Conservation (phyloP, 140 eudicot genomes). For the Erigeron philadelphicus region DNA sequence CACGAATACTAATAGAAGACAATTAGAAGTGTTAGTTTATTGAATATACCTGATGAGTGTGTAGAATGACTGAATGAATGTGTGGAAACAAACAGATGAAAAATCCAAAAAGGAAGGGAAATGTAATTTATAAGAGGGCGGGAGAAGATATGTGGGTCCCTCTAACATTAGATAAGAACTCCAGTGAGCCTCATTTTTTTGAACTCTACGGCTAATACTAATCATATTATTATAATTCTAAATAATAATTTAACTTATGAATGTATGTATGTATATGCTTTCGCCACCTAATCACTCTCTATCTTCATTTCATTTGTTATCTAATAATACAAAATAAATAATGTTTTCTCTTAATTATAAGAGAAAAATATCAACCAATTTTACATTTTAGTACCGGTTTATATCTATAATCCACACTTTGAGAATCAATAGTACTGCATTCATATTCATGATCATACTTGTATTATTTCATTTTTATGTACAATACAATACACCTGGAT, state of each 20-base stretch:
- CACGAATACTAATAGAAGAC: background rate
- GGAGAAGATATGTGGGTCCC: constrained; percentile 40
- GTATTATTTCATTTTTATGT: no score
- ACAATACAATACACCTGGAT: no score
- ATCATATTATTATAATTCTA: background rate
- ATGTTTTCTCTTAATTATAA: no score
- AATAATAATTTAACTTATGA: background rate
- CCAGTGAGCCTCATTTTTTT: constrained; percentile 22
- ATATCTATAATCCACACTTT: no score
- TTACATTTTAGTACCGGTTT: no score
- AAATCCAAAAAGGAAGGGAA: constrained; percentile 36
- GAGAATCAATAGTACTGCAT: no score
- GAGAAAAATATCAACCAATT: no score
- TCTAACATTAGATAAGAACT: constrained; percentile 32
- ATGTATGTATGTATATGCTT: constrained; percentile 14
- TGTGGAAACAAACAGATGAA: constrained; percentile 26
- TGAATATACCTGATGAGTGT: constrained; percentile 14
- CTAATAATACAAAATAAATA: background rate
- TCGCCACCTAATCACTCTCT: constrained; percentile 27
- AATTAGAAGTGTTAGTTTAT: background rate
- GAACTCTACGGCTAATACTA: constrained; percentile 28
- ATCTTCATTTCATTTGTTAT: constrained; percentile 16
- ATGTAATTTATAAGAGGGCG: constrained; percentile 55
- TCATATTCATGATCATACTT: no score
- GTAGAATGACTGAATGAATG: constrained; percentile 8